Evolutionary conservation across 257 asterid genomes (phyloP), one percentile per base, ranked within the genome.

Genomic region (Nicotiana benthamiana): DNA sequence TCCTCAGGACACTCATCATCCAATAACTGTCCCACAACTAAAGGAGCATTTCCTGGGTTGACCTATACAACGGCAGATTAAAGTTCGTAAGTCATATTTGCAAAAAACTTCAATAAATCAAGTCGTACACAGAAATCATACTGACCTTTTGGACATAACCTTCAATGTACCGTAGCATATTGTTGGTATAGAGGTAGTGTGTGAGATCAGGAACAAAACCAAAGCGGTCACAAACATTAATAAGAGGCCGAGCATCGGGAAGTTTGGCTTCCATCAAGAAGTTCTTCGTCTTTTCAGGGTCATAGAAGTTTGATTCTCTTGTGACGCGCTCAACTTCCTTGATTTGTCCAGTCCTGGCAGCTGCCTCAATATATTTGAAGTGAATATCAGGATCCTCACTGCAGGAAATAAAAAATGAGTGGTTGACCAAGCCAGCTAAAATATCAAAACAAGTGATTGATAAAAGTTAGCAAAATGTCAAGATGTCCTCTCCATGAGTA

Each of bases 1-100:
- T 96, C 99, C 86, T 96, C 99, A 65, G 99, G 98, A 78, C 99
- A 94, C 85, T 94, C 99, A 52, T 96, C 99, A 85, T 96, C 99
- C 62, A 96, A 87, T 34, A 96, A 94, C 89, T 96, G 99, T 61
- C 99, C 99, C 26, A 96, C 99, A 87, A 96, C 99, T 84, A 96
- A 86, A 12, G 99, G 99, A 68, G 99, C 98, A 85, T 96, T 96
- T 88, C 97, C 98, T 6, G 99, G 94, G 87, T 96, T 96, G 60
- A 96, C 99, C 99, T 96, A 87, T 82, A 63, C 82, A 28, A 60
- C 75, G 66, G 82, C 60, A 79, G 64, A 78, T 22, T 76, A 76
- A 63, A 79, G 83, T 75, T 84, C 81, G 82, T 70, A 79, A 26
- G 22, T 48, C 81, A 43, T 34, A 64, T 12, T 26, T 32, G 48